Evolutionary conservation across 768 basidiomycete species (phyloP).

Genomic region (Leccinellum albellum): DNA sequence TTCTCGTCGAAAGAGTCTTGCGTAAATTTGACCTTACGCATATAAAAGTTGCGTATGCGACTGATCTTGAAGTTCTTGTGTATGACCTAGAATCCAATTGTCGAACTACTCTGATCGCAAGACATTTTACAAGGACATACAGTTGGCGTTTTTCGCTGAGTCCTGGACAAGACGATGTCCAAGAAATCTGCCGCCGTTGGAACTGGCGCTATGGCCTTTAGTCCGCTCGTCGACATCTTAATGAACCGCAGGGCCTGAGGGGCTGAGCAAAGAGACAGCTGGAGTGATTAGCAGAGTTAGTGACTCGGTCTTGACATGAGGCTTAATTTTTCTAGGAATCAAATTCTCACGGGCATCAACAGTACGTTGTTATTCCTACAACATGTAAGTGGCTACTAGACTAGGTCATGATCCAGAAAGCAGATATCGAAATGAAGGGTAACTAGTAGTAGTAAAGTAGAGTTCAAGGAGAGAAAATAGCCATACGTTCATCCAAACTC

Average conservation of each 20-base stretch:
- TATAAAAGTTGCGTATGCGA: slow-evolving; percentile 95
- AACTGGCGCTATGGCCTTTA: slow-evolving; percentile 98
- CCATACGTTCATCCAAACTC: slow-evolving; percentile 13
- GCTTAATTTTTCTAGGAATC: slow-evolving; percentile 10
- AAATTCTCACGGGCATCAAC: slow-evolving; percentile 5
- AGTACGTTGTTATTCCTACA: slow-evolving; percentile 20
- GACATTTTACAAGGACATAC: slow-evolving; percentile 35
- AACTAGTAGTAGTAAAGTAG: slow-evolving; percentile 22
- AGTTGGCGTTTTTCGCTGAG: slow-evolving; percentile 96
- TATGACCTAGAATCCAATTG: slow-evolving; percentile 61
- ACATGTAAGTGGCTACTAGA: slow-evolving; percentile 18
- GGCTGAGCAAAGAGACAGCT: slow-evolving; percentile 3
- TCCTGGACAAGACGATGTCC: slow-evolving; percentile 90
- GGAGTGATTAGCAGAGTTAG: not conserved
- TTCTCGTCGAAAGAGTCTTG: slow-evolving; percentile 97
- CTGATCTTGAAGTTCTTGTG: slow-evolving; percentile 99
- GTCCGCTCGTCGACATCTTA: slow-evolving; percentile 76
- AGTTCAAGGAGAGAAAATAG: slow-evolving; percentile 5
- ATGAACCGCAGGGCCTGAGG: slow-evolving; percentile 1
- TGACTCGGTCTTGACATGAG: slow-evolving; percentile 3
- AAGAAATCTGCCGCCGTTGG: slow-evolving; percentile 93
- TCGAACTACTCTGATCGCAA: slow-evolving; percentile 2
- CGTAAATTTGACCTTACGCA: slow-evolving; percentile 99
- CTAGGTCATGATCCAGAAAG: slow-evolving; percentile 17
- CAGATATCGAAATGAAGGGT: slow-evolving; percentile 27